phyloP scores from a whole-genome alignment of 306 rosid genomes.

The Acacia confusa region DNA sequence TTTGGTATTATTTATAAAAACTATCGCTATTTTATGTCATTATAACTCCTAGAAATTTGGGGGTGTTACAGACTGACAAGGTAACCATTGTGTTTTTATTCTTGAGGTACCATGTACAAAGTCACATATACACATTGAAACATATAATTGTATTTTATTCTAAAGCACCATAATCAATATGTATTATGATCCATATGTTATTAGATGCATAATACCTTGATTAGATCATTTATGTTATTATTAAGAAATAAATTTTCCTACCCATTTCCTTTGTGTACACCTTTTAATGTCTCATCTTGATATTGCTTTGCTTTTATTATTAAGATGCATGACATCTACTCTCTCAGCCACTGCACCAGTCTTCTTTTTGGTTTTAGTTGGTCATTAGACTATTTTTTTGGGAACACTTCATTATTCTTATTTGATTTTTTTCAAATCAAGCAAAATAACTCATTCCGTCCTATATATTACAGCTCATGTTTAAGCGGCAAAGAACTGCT shows the following conservation, averaged over 20 bases:
- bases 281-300: background rate
- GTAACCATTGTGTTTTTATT: slow-evolving; percentile 40
- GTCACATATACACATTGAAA: background rate
- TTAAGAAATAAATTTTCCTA: background rate
- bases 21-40: too few relatives aligned
- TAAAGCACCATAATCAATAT: slow-evolving; percentile 1
- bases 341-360: background rate
- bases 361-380: background rate
- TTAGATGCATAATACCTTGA: background rate
- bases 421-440: slow-evolving; percentile 2
- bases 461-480: slow-evolving; percentile 59
- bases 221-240: slow-evolving; percentile 10
- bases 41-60: too few relatives aligned
- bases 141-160: background rate
- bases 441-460: slow-evolving; percentile 8
- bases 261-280: background rate
- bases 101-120: background rate
- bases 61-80: too few relatives aligned
- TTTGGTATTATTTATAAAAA: too few relatives aligned
- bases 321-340: background rate
- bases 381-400: background rate
- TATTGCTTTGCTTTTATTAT: slow-evolving; percentile 1
- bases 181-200: slow-evolving; percentile 10
- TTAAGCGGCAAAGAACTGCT: slow-evolving; percentile 86
- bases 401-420: background rate